Percentiles rank a stretch among this genome's conserved stretches.
phyloP scores from a whole-genome alignment of 2,329 filamentous ascomycete genomes.

The Ascochyta lentis region DNA sequence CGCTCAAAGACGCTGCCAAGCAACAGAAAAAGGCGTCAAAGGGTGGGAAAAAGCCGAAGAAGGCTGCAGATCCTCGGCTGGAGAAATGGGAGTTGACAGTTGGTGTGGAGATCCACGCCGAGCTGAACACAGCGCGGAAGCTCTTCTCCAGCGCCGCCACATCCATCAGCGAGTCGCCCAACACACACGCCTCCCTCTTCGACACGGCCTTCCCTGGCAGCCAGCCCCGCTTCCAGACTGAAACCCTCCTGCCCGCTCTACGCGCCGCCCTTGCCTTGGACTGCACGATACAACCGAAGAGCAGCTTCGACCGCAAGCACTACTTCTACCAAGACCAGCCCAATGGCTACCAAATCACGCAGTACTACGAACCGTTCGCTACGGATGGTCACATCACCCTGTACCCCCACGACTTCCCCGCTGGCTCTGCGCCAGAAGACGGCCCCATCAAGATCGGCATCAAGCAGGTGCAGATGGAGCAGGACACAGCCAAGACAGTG shows the following conservation, averaged over 20 bases:
- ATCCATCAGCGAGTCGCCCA: constrained; percentile 68
- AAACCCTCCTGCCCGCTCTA: constrained; percentile 85
- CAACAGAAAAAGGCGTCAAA: constrained; percentile 37
- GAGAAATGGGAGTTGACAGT: constrained; percentile 90
- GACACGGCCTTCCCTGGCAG: constrained; percentile 89
- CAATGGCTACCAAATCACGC: constrained; percentile 94
- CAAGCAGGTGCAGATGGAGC: constrained; percentile 94
- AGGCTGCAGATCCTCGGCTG: constrained; percentile 31
- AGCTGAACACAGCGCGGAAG: constrained; percentile 87
- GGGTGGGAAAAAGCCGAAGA: constrained; percentile 15
- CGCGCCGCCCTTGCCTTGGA: constrained; percentile 84
- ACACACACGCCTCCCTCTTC: constrained; percentile 87
- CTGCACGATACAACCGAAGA: constrained; percentile 77
- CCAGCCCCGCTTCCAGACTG: constrained; percentile 83
- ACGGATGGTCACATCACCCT: constrained; percentile 76
- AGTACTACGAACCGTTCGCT: constrained; percentile 81
- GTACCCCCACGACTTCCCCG: constrained; percentile 66
- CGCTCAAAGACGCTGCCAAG: constrained; percentile 48
- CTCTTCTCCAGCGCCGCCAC: constrained; percentile 75
- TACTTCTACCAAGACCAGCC: constrained; percentile 99
- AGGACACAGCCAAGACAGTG: constrained; percentile 95
- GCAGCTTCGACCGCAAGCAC: constrained; percentile 93
- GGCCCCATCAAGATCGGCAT: constrained; percentile 79
- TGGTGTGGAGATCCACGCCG: constrained; percentile 96
- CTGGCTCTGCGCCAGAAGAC: constrained; percentile 76